Evolutionary conservation across 2,329 filamentous ascomycete genomes (phyloP).

Genomic region (Xylaria sp.): DNA sequence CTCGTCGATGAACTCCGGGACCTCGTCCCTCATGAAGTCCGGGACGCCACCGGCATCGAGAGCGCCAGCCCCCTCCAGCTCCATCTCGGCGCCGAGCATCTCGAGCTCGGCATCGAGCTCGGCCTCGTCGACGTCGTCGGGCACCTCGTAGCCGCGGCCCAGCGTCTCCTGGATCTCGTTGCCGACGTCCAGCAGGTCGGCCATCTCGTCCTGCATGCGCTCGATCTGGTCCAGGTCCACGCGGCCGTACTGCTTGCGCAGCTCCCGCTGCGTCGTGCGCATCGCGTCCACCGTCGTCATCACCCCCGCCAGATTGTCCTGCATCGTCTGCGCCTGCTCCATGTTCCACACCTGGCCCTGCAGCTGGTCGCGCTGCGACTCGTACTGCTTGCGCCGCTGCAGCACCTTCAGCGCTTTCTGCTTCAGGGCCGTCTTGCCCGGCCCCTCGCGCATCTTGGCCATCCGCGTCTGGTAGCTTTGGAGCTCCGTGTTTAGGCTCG

Average conservation of each 20-base stretch:
- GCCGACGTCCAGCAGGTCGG: constrained; percentile 94
- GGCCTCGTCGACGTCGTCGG: constrained; percentile 95
- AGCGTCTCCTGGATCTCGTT: constrained; percentile 99
- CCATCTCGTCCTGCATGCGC: constrained; percentile 98
- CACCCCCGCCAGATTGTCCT: constrained; percentile 97
- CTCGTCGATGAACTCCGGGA: constrained; percentile 93
- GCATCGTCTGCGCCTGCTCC: constrained; percentile 98
- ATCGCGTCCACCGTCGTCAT: constrained; percentile 99
- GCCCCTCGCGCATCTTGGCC: constrained; percentile 92
- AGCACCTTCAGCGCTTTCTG: constrained; percentile 95
- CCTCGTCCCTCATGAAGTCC: constrained; percentile 89
- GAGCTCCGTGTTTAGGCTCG: constrained; percentile 90
- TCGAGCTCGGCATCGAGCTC: constrained; percentile 97
- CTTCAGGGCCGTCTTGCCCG: constrained; percentile 91
- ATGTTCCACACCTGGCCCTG: constrained; percentile 98
- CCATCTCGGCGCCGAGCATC: constrained; percentile 91
- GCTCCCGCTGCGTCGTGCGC: constrained; percentile 94
- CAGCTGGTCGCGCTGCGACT: constrained; percentile 91
- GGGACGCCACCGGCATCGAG: constrained; percentile 70
- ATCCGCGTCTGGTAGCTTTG: constrained; percentile 88
- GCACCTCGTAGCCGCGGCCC: constrained; percentile 89
- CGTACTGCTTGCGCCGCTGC: constrained; percentile 93
- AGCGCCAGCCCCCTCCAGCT: constrained; percentile 75
- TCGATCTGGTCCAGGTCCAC: constrained; percentile 98
- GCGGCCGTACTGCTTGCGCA: constrained; percentile 95